Base-by-base conservation (phyloP, 148 eudicot species). In the Rhododendron vialii region DNA sequence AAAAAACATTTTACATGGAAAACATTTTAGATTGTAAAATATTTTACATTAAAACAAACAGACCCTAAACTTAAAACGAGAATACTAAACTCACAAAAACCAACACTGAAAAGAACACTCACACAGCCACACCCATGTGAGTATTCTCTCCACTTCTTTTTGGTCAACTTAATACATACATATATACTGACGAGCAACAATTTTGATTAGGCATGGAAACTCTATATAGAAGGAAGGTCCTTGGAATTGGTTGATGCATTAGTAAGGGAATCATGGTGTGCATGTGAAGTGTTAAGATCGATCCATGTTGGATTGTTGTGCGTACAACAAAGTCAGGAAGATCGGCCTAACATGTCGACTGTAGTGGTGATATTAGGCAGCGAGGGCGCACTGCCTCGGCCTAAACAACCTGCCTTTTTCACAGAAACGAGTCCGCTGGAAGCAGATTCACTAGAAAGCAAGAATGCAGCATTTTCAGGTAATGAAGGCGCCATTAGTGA, bases 231-330 rank as follows among this genome's bases (percentile, higher is more conserved):
- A 78, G 84, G 87, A 20, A 89, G 36, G 3, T n/a, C 82, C 4
- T 22, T 53, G 80, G 91, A 85, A 65, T 57, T 89, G 11, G 20
- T 87, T 38, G 87, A 87, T 82, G 38, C 33, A 41, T 7, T 57
- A 2, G 11, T 82, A 0, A 45, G 22, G 43, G 74, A 8, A 15
- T 35, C 82, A 24, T 35, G 81, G 5, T 26, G 38, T 3, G 17
- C 2, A 30, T 28, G 48, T 47, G 84, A 84, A 84, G 81, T 81
- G 30, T 48, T 86, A 41, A 7, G 7, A 41, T 41, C 45, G 0
- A 77, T 87, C 41, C 87, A 87, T 43, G 85, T 89, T 0, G 86
- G 87, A 14, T 78, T 89, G 4, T 84, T 89, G 26, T 89, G 90
- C 18, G 90, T 89, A 35, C 90, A 89, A 63, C 83, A 81, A 38